Evolutionary conservation across 345 rosid genomes (phyloP).

Genomic region (Nasturtium officinale): DNA sequence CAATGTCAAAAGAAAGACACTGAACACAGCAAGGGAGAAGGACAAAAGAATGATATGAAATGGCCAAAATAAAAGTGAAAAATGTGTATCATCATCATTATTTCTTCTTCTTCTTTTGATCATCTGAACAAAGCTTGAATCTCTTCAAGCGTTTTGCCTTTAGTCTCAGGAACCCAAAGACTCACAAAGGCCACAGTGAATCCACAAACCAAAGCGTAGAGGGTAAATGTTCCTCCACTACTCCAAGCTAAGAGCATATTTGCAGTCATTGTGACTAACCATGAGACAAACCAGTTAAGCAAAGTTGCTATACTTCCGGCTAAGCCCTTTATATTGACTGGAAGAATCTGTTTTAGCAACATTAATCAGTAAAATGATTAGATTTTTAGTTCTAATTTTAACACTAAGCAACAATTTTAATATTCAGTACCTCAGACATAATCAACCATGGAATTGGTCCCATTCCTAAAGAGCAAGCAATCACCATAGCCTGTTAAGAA

Average conservation of each 20-base stretch:
- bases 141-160: slow-evolving; percentile 89
- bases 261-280: slow-evolving; percentile 83
- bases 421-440: slow-evolving; percentile 86
- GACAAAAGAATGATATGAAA: slow-evolving; percentile 38
- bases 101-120: slow-evolving; percentile 36
- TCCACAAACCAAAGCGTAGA: slow-evolving; percentile 67
- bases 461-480: slow-evolving; percentile 83
- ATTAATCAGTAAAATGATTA: neutral
- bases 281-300: slow-evolving; percentile 67
- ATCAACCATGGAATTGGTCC: slow-evolving; percentile 98
- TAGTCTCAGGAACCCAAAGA: slow-evolving; percentile 90
- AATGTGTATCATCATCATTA: neutral
- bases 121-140: slow-evolving; percentile 91
- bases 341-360: slow-evolving; percentile 69
- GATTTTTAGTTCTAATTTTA: neutral
- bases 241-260: slow-evolving; percentile 88
- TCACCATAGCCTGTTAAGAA: slow-evolving; percentile 62
- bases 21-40: slow-evolving; percentile 17
- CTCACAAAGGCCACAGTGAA: slow-evolving; percentile 62
- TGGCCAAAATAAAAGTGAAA: slow-evolving; percentile 14
- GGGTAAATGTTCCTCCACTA: slow-evolving; percentile 79
- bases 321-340: slow-evolving; percentile 83
- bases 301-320: slow-evolving; percentile 97
- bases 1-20: slow-evolving; percentile 18
- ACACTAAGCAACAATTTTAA: neutral